Percentiles rank a stretch among this genome's conserved stretches.
phyloP scores from a whole-genome alignment of 306 rosid species.

The Sechiopsis laciniata region DNA sequence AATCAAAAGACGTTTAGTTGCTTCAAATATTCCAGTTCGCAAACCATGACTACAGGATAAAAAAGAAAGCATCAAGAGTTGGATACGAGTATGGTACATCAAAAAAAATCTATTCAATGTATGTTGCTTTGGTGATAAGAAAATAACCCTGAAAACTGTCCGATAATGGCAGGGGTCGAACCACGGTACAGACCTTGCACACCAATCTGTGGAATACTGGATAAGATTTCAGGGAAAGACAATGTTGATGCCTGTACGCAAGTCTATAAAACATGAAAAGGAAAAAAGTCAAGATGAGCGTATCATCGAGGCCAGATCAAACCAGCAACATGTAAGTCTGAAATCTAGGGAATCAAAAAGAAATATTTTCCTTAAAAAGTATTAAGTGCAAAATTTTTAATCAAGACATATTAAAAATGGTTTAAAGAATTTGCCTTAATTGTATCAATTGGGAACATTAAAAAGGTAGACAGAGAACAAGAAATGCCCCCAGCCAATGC shows the following conservation, averaged over 20 bases:
- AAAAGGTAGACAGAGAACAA: constrained; percentile 88
- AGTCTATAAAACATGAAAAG: constrained; percentile 47
- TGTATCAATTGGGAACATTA: constrained; percentile 87
- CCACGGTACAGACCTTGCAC: constrained; percentile 82
- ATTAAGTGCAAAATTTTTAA: neutral
- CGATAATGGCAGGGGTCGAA: constrained; percentile 94
- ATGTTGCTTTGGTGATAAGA: constrained; percentile 19
- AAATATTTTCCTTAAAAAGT: neutral
- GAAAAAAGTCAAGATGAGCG: constrained; percentile 29
- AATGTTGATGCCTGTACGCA: constrained; percentile 87
- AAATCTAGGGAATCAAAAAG: constrained; percentile 16
- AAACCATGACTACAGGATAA: constrained; percentile 79
- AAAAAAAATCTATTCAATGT: constrained; percentile 9
- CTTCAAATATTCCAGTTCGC: constrained; percentile 98
- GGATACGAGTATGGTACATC: constrained; percentile 6
- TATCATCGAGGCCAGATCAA: constrained; percentile 2
- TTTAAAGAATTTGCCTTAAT: constrained; percentile 60
- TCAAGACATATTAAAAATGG: neutral
- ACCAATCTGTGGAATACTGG: constrained; percentile 94
- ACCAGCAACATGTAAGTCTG: constrained; percentile 20
- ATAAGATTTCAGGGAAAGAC: constrained; percentile 88
- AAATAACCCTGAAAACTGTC: constrained; percentile 93
- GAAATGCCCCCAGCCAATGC: constrained; percentile 99
- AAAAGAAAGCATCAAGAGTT: constrained; percentile 31
- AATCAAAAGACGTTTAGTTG: constrained; percentile 73